Percentiles rank a stretch among this genome's conserved stretches.
phyloP scores from a whole-genome alignment of 2,329 filamentous ascomycete species.

The Ophiosphaerella narmari region DNA sequence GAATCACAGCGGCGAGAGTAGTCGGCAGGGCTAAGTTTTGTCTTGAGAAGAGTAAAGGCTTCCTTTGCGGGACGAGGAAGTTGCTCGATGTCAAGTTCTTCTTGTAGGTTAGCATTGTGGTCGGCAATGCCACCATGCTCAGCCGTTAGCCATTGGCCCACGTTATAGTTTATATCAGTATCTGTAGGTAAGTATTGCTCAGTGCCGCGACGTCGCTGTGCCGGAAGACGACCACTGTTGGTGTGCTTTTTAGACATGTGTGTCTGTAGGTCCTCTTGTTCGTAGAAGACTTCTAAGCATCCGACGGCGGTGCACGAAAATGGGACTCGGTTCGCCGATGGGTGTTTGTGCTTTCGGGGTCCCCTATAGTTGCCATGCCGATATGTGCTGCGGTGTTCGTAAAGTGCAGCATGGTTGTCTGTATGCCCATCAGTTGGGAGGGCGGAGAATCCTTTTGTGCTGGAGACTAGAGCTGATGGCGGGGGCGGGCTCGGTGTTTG shows the following conservation, averaged over 20 bases:
- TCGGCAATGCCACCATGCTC: not conserved
- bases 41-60: not conserved
- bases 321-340: not conserved
- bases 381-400: slow-evolving; percentile 1
- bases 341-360: slow-evolving; percentile 13
- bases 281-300: slow-evolving; percentile 8
- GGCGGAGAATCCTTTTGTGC: not conserved
- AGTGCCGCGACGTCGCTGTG: not conserved
- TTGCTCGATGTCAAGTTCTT: not conserved
- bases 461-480: not conserved
- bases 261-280: slow-evolving; percentile 15
- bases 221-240: slow-evolving; percentile 1
- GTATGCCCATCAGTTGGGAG: not conserved
- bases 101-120: no score
- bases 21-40: not conserved
- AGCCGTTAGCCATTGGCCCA: not conserved
- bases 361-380: slow-evolving; percentile 12
- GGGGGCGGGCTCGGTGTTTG: not conserved
- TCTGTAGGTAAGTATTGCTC: not conserved
- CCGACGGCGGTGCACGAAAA: slow-evolving; percentile 6
- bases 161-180: not conserved
- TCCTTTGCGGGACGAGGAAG: not conserved
- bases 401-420: not conserved
- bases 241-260: slow-evolving; percentile 14
- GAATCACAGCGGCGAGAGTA: not conserved